Conservation (phyloP, 495 filamentous ascomycete species). For the Hypoxylon fragiforme region DNA sequence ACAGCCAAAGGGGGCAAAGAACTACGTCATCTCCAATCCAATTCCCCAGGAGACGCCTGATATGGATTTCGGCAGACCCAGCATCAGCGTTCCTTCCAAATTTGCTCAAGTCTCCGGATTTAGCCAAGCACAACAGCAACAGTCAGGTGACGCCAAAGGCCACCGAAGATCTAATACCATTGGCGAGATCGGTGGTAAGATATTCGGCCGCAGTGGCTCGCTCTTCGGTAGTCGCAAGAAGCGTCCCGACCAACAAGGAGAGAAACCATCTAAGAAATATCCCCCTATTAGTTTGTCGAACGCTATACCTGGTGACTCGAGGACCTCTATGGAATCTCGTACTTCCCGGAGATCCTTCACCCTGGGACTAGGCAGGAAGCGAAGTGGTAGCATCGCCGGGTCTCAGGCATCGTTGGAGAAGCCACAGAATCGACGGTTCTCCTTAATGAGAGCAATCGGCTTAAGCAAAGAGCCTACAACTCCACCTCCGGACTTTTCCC, state of each 20-base stretch:
- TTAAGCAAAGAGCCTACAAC: conserved; percentile 52
- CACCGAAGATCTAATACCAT: conserved; percentile 92
- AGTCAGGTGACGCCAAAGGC: conserved; percentile 55
- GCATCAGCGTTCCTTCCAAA: conserved; percentile 56
- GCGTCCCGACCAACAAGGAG: conserved; percentile 43
- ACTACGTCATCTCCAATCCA: conserved; percentile 75
- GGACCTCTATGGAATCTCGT: conserved; percentile 76
- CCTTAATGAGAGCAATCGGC: conserved; percentile 67
- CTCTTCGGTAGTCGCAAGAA: conserved; percentile 67
- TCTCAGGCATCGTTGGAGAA: conserved; percentile 59
- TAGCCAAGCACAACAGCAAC: conserved; percentile 26
- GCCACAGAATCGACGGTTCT: conserved; percentile 64
- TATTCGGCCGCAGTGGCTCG: conserved; percentile 79
- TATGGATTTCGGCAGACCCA: conserved; percentile 62
- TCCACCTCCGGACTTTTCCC: conserved; percentile 42
- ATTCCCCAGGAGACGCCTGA: conserved; percentile 60
- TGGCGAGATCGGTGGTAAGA: conserved; percentile 73
- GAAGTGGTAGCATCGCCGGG: conserved; percentile 58
- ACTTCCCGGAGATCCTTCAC: conserved; percentile 72
- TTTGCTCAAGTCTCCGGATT: conserved; percentile 56
- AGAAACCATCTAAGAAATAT: conserved; percentile 61
- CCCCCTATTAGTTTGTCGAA: conserved; percentile 81
- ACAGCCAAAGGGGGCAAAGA: conserved; percentile 71
- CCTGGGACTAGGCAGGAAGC: conserved; percentile 73
- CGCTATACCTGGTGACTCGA: conserved; percentile 58